phyloP scores from a whole-genome alignment of 805 yeast genomes.

The Kodamaea fukazawae region DNA sequence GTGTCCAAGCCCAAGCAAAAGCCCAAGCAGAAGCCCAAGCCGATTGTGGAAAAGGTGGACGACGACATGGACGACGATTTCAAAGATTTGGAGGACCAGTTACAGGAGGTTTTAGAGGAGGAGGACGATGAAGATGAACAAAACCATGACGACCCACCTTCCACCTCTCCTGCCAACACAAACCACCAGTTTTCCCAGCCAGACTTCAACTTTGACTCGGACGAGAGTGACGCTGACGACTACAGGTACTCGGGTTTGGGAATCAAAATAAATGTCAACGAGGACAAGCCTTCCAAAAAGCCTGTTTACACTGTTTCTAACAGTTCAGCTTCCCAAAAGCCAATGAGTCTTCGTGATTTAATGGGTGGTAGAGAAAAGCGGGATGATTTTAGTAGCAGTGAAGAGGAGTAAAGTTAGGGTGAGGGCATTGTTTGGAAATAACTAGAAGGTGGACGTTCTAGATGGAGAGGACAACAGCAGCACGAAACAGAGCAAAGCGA shows the following conservation, averaged over 20 bases:
- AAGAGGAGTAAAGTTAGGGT: slow-evolving; percentile 27
- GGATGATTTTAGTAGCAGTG: slow-evolving; percentile 33
- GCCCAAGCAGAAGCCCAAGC: slow-evolving; percentile 7
- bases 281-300: slow-evolving; percentile 5
- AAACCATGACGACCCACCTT: not conserved
- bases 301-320: slow-evolving; percentile 6
- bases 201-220: slow-evolving; percentile 19
- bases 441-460: too few relatives aligned
- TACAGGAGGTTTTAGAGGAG: slow-evolving; percentile 39
- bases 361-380: slow-evolving; percentile 29
- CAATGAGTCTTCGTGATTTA: slow-evolving; percentile 40
- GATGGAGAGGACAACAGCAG: too few relatives aligned
- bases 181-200: not conserved
- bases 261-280: slow-evolving; percentile 26
- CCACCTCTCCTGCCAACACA: not conserved
- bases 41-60: slow-evolving; percentile 9
- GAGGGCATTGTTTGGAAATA: too few relatives aligned
- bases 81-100: slow-evolving; percentile 41
- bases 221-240: slow-evolving; percentile 25
- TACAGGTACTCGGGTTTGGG: slow-evolving; percentile 19
- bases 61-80: slow-evolving; percentile 38
- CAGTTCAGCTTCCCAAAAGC: slow-evolving; percentile 18
- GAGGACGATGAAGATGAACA: slow-evolving; percentile 10
- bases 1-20: slow-evolving; percentile 7
- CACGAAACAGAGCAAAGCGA: too few relatives aligned